A percentile compares a stretch with the other conserved stretches of the same genome.
Evolutionary conservation across 2,329 filamentous ascomycete genomes (phyloP).

Genomic region (Colletotrichum tabaci): DNA sequence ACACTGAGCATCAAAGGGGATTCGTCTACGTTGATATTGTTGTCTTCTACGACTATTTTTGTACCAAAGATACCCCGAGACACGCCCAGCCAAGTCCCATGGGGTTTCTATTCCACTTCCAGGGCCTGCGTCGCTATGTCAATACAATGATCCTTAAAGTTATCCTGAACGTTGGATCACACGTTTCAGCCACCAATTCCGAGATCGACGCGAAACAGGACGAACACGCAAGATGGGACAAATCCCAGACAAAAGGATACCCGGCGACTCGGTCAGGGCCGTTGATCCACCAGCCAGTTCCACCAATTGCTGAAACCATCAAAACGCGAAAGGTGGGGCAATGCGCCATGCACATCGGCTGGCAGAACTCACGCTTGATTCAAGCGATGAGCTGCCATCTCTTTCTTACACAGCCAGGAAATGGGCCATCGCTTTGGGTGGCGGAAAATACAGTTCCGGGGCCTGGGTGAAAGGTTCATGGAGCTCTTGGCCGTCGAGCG

Average conservation of each 20-base stretch:
- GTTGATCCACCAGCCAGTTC: background rate
- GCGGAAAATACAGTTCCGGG: conserved; percentile 1
- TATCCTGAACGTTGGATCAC: background rate
- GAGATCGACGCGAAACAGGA: conserved; percentile 18
- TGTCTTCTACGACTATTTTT: too few relatives aligned
- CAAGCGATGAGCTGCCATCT: too few relatives aligned
- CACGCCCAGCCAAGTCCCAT: too few relatives aligned
- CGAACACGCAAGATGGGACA: conserved; percentile 13
- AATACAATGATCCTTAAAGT: background rate
- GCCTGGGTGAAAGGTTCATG: background rate
- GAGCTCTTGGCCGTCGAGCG: conserved; percentile 19
- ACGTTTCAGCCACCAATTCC: background rate
- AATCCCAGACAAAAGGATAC: background rate
- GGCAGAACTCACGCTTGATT: background rate
- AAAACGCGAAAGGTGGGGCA: background rate
- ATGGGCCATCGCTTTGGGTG: background rate
- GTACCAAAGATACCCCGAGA: too few relatives aligned
- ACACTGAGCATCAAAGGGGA: too few relatives aligned
- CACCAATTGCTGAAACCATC: background rate
- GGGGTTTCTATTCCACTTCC: too few relatives aligned
- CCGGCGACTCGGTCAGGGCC: conserved; percentile 7
- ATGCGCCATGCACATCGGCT: background rate
- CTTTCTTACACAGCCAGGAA: background rate
- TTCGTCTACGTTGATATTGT: too few relatives aligned
- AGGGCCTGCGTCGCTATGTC: background rate